Evolutionary conservation across 2,329 filamentous ascomycete genomes (phyloP).

Genomic region (Metarhizium rileyi): DNA sequence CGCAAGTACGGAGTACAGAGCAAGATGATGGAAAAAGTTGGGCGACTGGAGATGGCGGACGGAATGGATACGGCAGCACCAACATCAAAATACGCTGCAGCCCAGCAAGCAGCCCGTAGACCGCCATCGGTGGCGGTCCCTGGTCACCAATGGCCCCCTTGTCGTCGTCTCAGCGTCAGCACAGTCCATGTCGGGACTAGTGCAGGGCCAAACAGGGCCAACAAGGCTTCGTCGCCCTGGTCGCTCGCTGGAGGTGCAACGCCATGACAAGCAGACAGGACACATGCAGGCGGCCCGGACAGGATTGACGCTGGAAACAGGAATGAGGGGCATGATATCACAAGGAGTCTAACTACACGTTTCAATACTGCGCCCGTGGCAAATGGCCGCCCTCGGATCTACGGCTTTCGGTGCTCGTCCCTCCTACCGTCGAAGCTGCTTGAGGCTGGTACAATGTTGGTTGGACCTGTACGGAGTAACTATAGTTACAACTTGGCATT

Average conservation of each 20-base stretch:
- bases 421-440: no score
- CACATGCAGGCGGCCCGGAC: not conserved
- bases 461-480: no score
- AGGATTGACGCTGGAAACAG: not conserved
- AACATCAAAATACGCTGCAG: no score
- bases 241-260: not conserved
- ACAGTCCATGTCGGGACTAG: not conserved
- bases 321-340: not conserved
- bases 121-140: no score
- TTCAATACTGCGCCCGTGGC: not conserved
- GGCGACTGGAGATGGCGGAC: no score
- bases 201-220: not conserved
- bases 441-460: no score
- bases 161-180: not conserved
- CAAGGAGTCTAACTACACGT: not conserved
- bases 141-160: not conserved
- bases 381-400: not conserved
- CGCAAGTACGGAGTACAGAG: not conserved
- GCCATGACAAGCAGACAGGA: not conserved
- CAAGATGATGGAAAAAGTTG: not conserved
- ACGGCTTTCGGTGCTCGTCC: not conserved
- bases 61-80: no score
- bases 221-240: not conserved
- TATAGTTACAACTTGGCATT: no score
- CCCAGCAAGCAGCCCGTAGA: no score